Evolutionary conservation across 2,329 filamentous ascomycete genomes (phyloP), one percentile per base, ranked within the genome.

Genomic region (Aureobasidium uvarum): DNA sequence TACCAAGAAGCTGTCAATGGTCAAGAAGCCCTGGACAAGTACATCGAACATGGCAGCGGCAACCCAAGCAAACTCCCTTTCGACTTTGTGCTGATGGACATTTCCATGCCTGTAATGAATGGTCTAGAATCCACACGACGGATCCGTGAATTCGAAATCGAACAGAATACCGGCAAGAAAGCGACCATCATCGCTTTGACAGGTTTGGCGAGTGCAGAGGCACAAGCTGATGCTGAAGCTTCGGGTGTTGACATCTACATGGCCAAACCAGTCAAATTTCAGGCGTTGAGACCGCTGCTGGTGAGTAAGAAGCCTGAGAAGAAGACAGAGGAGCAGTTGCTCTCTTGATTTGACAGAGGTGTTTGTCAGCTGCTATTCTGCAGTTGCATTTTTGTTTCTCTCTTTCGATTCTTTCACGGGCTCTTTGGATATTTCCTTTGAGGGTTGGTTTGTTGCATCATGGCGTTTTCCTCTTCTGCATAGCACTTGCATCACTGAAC

Each of bases 1-100:
- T 66, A 66, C 14, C 48, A 55, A 25, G 75, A 75, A 38, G 80
- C 79, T 1, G 69, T 70, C 36, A 77, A 82, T 67, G 81, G 81
- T 1, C 74, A 78, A 1, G 76, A 81, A 67, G 81, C 81, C 1
- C 75, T 83, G 0, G 71, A 79, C 13, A 72, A 72, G 39, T 78
- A 78, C 46, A 73, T 76, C 33, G 51, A 70, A 71, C 38, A 14
- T n/a, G n/a, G 48, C 60, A 50, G 20, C 14, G 25, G 46, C 31
- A 52, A 58, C 8, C 33, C 58, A 0, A 2, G 5, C 25, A 52
- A 58, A 13, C 23, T 14, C 2, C 41, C 13, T 14, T 83, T 66
- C 14, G 68, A 69, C 20, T 63, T 65, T 31, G 52, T 69, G 55
- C 64, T 67, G 10, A 68, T 69, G 62, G 70, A 67, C 25, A 67